A percentile compares a stretch with the other conserved stretches of the same genome.
These are phyloP conservation scores for Kazachstania viticola DNA, from an alignment of 805 yeast genomes.

Conservation along the genomic window DNA sequence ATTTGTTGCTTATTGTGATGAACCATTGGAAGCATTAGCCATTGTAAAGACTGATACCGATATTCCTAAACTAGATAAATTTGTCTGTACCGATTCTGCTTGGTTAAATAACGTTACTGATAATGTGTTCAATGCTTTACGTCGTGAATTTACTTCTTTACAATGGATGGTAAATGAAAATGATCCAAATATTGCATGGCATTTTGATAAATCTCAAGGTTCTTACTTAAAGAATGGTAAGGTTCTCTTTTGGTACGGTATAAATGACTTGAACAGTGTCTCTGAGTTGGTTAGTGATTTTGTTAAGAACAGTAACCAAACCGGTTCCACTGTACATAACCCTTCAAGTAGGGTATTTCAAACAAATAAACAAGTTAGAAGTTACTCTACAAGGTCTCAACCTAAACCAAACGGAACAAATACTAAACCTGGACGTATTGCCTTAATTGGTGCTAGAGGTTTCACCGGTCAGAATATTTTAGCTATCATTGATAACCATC, in stretches of 20 bases:
- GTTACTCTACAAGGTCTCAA: slow-evolving; percentile 39
- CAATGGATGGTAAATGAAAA: slow-evolving; percentile 89
- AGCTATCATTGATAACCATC: slow-evolving; percentile 76
- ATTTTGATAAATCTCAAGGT: slow-evolving; percentile 86
- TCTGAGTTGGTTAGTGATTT: slow-evolving; percentile 52
- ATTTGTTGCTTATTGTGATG: slow-evolving; percentile 85
- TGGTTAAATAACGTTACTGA: slow-evolving; percentile 98
- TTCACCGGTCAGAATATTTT: slow-evolving; percentile 92
- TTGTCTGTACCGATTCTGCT: slow-evolving; percentile 77
- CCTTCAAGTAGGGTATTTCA: slow-evolving; percentile 36
- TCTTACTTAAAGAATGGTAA: slow-evolving; percentile 83
- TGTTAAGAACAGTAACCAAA: slow-evolving; percentile 14
- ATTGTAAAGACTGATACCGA: slow-evolving; percentile 49
- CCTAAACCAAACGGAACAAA: slow-evolving; percentile 58
- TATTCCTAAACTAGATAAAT: slow-evolving; percentile 69
- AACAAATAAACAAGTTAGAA: slow-evolving; percentile 38
- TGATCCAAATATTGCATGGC: slow-evolving; percentile 85
- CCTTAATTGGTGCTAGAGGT: slow-evolving; percentile 97
- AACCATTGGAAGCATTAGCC: slow-evolving; percentile 89
- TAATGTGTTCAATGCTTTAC: slow-evolving; percentile 75
- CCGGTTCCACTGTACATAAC: slow-evolving; percentile 24
- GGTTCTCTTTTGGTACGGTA: slow-evolving; percentile 91
- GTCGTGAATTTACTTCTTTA: slow-evolving; percentile 57
- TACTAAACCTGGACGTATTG: slow-evolving; percentile 58
- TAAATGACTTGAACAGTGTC: slow-evolving; percentile 49